phyloP scores from a whole-genome alignment of 805 yeast species.

The Kurtzmaniella cleridarum region DNA sequence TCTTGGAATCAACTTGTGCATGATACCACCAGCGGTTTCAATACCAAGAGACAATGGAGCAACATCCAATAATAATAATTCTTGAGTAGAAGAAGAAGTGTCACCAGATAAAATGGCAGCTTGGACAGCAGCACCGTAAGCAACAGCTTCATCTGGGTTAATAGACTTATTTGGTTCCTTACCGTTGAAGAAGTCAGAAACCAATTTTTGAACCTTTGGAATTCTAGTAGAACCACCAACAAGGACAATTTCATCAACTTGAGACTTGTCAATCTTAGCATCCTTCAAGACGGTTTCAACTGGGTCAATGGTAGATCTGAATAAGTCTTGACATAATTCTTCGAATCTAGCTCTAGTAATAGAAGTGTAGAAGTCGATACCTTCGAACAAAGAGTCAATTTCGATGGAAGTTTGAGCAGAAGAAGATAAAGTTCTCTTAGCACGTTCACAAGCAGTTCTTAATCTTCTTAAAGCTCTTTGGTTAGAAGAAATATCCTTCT shows the following conservation, averaged over 20 bases:
- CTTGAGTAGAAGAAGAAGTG: slow-evolving; percentile 94
- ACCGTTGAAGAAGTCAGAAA: slow-evolving; percentile 94
- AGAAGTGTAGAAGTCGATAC: slow-evolving; percentile 93
- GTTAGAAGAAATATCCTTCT: slow-evolving; percentile 87
- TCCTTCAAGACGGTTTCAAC: slow-evolving; percentile 93
- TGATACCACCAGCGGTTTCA: slow-evolving; percentile 99
- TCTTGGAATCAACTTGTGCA: slow-evolving; percentile 97
- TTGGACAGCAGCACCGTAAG: slow-evolving; percentile 98
- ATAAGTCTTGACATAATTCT: slow-evolving; percentile 89
- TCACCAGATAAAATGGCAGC: slow-evolving; percentile 97
- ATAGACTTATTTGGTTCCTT: slow-evolving; percentile 95
- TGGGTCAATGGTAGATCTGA: slow-evolving; percentile 91
- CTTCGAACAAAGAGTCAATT: slow-evolving; percentile 92
- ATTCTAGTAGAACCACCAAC: slow-evolving; percentile 99
- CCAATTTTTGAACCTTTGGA: slow-evolving; percentile 94
- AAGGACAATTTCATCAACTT: slow-evolving; percentile 85
- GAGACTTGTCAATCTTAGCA: slow-evolving; percentile 83
- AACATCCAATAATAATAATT: slow-evolving; percentile 88
- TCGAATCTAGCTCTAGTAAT: slow-evolving; percentile 97
- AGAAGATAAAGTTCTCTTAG: slow-evolving; percentile 96
- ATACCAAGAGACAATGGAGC: slow-evolving; percentile 97
- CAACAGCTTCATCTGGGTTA: slow-evolving; percentile 99
- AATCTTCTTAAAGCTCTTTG: slow-evolving; percentile 98
- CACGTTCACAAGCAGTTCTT: slow-evolving; percentile 99
- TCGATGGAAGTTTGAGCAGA: slow-evolving; percentile 93